Evolutionary conservation across 345 rosid species (phyloP).

Genomic region (Xanthoceras sorbifolium): DNA sequence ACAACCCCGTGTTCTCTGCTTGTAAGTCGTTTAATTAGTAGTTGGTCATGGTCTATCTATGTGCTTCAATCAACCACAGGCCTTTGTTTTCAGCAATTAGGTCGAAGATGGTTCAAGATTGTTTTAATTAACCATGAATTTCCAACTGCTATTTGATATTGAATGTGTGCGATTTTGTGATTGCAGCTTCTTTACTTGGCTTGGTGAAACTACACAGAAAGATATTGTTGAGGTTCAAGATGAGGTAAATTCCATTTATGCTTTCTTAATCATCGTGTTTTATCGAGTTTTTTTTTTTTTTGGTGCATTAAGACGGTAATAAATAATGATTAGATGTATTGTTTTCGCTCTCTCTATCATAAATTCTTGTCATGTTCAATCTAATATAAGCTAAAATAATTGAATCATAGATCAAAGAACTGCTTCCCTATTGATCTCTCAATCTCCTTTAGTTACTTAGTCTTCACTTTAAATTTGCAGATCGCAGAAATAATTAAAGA

Average conservation of each 20-base stretch:
- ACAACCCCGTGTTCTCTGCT: no score
- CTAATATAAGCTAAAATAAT: not conserved
- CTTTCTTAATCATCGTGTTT: not conserved
- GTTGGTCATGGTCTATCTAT: no score
- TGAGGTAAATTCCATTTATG: conserved; percentile 32
- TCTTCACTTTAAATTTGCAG: conserved; percentile 30
- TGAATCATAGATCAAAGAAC: not conserved
- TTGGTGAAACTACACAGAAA: conserved; percentile 28
- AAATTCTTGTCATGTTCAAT: not conserved
- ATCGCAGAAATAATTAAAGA: conserved; percentile 46
- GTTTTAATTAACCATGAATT: no score
- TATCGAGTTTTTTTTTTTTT: not conserved
- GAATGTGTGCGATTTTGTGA: no score
- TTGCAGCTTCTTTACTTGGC: conserved; percentile 46
- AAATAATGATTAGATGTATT: not conserved
- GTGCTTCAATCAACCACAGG: no score
- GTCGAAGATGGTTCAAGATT: no score
- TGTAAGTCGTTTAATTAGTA: no score
- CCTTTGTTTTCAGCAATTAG: not conserved
- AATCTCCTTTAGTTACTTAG: not conserved
- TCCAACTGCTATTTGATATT: no score
- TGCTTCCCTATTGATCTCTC: not conserved
- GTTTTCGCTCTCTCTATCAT: not conserved
- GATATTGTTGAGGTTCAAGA: conserved; percentile 32
- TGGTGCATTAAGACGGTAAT: not conserved